These are phyloP conservation scores for Parachaetomium inaequale DNA, from an alignment of 495 filamentous ascomycete species.

Conservation along the genomic window DNA sequence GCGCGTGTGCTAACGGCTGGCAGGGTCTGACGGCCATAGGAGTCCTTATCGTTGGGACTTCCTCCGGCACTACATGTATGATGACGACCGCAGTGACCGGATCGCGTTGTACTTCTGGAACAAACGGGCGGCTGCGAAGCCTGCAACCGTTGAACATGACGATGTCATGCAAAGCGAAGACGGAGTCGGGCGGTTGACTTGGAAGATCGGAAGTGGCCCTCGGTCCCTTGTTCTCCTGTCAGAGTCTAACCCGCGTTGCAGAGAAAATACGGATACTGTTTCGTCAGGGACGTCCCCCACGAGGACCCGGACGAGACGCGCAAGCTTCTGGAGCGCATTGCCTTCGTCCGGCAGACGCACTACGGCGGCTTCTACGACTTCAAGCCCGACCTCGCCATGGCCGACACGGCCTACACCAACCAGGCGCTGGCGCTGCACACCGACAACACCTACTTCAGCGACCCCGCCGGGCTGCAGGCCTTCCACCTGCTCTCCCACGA, in stretches of 20 bases:
- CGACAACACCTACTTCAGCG: conserved; percentile 90
- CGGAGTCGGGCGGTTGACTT: conserved; percentile 35
- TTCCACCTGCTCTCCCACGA: conserved; percentile 85
- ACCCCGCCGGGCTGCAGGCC: conserved; percentile 82
- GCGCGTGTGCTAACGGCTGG: conserved; percentile 9
- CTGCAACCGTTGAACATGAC: conserved; percentile 55
- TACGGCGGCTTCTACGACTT: conserved; percentile 97
- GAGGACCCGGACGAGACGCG: conserved; percentile 63
- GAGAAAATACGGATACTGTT: conserved; percentile 62
- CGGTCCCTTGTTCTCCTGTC: neutral
- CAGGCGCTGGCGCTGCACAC: conserved; percentile 75
- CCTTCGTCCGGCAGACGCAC: conserved; percentile 80
- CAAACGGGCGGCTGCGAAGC: conserved; percentile 32
- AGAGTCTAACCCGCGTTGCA: conserved; percentile 10
- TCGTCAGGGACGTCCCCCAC: conserved; percentile 62
- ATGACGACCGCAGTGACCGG: neutral
- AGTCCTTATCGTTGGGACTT: conserved; percentile 54
- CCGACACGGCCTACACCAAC: conserved; percentile 91
- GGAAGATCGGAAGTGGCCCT: conserved; percentile 33
- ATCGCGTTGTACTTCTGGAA: conserved; percentile 1
- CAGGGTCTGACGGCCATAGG: conserved; percentile 50
- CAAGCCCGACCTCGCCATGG: conserved; percentile 77
- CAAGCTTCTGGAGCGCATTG: conserved; percentile 68
- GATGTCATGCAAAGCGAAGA: conserved; percentile 51
- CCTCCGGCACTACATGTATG: conserved; percentile 45